Evolutionary conservation across 164 flowering plant species (phyloP).

Genomic region (Dillenia suffruticosa): DNA sequence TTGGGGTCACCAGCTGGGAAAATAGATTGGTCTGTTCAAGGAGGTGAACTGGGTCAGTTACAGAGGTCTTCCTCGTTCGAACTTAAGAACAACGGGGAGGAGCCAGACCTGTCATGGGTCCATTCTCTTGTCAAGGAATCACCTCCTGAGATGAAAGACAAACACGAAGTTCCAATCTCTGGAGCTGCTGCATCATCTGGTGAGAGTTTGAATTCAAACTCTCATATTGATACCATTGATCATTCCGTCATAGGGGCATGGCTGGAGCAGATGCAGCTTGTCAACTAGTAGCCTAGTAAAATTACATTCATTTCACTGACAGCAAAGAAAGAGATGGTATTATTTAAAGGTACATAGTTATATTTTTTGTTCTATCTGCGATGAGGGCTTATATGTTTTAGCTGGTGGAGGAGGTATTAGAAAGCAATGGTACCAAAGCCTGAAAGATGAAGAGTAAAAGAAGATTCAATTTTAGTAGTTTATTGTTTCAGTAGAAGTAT

Average conservation of each 20-base stretch:
- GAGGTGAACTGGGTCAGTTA: conserved; percentile 12
- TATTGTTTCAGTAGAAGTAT: conserved; percentile 10
- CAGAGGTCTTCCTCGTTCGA: conserved; percentile 18
- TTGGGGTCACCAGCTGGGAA: conserved; percentile 33
- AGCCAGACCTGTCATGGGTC: conserved; percentile 39
- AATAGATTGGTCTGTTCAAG: conserved; percentile 34
- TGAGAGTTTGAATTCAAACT: conserved; percentile 16
- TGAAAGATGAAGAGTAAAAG: background rate
- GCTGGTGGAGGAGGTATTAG: background rate
- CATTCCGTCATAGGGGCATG: conserved; percentile 33
- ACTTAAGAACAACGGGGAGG: conserved; percentile 20
- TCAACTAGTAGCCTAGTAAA: conserved; percentile 32
- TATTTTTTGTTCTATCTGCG: background rate
- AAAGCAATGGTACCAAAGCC: background rate
- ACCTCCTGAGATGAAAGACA: conserved; percentile 27
- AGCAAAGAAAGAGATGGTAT: background rate
- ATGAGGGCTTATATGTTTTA: background rate
- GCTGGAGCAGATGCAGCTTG: conserved; percentile 43
- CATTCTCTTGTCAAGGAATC: conserved; percentile 36
- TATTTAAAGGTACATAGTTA: background rate
- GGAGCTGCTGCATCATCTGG: conserved; percentile 11
- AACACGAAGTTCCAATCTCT: conserved; percentile 5
- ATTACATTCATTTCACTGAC: conserved; percentile 3
- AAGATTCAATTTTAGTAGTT: conserved; percentile 7
- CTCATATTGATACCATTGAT: conserved; percentile 26